Evolutionary conservation across 768 basidiomycete genomes (phyloP).

Genomic region (Fistulinella prunicolor): DNA sequence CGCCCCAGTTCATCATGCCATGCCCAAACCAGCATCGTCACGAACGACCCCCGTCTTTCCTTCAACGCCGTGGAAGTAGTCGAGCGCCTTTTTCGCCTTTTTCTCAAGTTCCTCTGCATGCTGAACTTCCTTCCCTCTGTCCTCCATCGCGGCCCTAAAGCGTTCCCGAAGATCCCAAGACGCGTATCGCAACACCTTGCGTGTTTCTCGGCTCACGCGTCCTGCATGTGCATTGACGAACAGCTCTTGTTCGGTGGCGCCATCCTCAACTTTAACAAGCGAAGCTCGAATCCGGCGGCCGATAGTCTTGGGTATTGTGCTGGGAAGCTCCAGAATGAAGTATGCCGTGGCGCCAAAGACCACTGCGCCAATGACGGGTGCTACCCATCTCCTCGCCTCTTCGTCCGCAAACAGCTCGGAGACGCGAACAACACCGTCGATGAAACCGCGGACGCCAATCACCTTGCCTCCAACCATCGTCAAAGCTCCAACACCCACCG

Average conservation of each 20-base stretch:
- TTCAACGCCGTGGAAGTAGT: slow-evolving; percentile 60
- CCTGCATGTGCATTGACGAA: slow-evolving; percentile 68
- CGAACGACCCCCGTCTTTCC: slow-evolving; percentile 44
- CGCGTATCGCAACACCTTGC: slow-evolving; percentile 89
- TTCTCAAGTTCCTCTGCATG: slow-evolving; percentile 72
- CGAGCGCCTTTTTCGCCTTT: slow-evolving; percentile 65
- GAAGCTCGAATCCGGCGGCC: slow-evolving; percentile 77
- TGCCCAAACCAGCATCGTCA: slow-evolving; percentile 21
- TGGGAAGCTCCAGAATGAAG: slow-evolving; percentile 83
- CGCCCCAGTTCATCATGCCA: slow-evolving; percentile 4
- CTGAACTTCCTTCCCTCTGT: slow-evolving; percentile 71
- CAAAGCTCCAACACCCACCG: slow-evolving; percentile 79
- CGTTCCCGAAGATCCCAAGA: slow-evolving; percentile 87
- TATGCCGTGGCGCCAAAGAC: slow-evolving; percentile 75
- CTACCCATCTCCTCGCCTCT: slow-evolving; percentile 79
- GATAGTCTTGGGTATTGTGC: slow-evolving; percentile 83
- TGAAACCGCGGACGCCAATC: slow-evolving; percentile 67
- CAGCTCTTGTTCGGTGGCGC: slow-evolving; percentile 47
- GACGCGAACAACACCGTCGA: slow-evolving; percentile 76
- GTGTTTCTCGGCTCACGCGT: slow-evolving; percentile 78
- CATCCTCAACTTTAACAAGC: slow-evolving; percentile 47
- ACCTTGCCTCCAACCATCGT: slow-evolving; percentile 88
- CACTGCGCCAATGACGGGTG: slow-evolving; percentile 76
- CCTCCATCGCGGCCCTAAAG: slow-evolving; percentile 79
- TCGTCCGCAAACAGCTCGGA: slow-evolving; percentile 81